Conservation (phyloP, 2,329 filamentous ascomycete genomes). For the Phyllosticta paracitricarpa region DNA sequence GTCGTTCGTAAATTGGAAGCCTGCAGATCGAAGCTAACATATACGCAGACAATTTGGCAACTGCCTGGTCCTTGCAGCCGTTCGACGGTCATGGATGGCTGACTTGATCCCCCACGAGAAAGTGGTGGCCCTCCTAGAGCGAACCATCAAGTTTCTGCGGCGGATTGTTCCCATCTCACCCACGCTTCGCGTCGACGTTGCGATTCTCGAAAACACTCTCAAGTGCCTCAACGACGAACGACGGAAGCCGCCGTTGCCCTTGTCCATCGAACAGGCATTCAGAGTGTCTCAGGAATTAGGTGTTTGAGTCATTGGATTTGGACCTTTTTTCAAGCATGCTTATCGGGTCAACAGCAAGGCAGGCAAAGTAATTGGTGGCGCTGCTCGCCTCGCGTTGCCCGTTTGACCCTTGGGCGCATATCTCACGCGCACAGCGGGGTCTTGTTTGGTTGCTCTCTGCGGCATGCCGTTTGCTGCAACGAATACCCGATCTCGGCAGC, state of each 20-base stretch:
- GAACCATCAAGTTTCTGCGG: conserved; percentile 68
- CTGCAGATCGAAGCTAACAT: conserved; percentile 8
- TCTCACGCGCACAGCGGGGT: background rate
- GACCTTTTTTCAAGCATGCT: background rate
- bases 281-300: background rate
- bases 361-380: conserved; percentile 1
- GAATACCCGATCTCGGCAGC: conserved; percentile 8
- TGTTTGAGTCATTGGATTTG: background rate
- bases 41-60: conserved; percentile 82
- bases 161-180: conserved; percentile 63
- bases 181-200: conserved; percentile 61
- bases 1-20: conserved; percentile 30
- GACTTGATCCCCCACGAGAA: conserved; percentile 43
- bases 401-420: conserved; percentile 5
- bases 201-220: conserved; percentile 50
- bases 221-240: conserved; percentile 9
- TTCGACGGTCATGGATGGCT: conserved; percentile 55
- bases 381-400: conserved; percentile 9
- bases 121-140: conserved; percentile 53
- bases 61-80: conserved; percentile 78
- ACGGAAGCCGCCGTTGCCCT: background rate
- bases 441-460: conserved; percentile 7
- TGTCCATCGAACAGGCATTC: background rate
- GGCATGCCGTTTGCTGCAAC: conserved; percentile 10
- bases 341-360: background rate